Conservation (phyloP, 352 stramenopile species). For the Saprolegnia diclina region DNA sequence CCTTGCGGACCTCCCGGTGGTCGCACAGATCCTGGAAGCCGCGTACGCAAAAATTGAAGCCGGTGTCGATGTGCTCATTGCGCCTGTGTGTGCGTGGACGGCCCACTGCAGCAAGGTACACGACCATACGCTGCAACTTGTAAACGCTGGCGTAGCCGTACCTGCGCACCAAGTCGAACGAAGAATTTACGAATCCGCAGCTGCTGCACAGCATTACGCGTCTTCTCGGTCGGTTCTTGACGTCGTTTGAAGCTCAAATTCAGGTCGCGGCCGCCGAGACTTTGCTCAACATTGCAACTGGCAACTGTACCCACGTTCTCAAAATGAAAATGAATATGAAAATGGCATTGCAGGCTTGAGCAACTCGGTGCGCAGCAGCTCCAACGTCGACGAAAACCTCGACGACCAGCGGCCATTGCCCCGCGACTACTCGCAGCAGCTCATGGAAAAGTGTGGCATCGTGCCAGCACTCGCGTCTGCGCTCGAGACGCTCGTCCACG, state of each 20-base stretch:
- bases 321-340: background rate
- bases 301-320: constrained; percentile 38
- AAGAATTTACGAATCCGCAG: constrained; percentile 59
- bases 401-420: constrained; percentile 59
- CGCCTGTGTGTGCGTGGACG: constrained; percentile 6
- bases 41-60: constrained; percentile 34
- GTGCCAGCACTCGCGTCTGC: constrained; percentile 54
- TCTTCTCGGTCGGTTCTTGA: constrained; percentile 54
- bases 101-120: constrained; percentile 20
- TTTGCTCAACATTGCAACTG: constrained; percentile 52
- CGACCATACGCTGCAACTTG: background rate
- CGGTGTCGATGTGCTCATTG: constrained; percentile 7
- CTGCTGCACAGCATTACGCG: constrained; percentile 45
- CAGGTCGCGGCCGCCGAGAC: constrained; percentile 56
- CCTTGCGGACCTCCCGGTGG: constrained; percentile 51
- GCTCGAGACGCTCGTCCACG: constrained; percentile 64
- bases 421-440: constrained; percentile 54
- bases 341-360: background rate
- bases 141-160: constrained; percentile 45
- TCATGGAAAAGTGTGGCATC: constrained; percentile 57
- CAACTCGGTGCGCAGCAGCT: constrained; percentile 29
- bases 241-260: constrained; percentile 48
- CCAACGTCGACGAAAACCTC: constrained; percentile 29
- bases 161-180: constrained; percentile 64
- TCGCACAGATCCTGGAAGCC: constrained; percentile 51